phyloP scores from a whole-genome alignment of 1,139 yeast species.

The Nakaseomyces glabratus region DNA sequence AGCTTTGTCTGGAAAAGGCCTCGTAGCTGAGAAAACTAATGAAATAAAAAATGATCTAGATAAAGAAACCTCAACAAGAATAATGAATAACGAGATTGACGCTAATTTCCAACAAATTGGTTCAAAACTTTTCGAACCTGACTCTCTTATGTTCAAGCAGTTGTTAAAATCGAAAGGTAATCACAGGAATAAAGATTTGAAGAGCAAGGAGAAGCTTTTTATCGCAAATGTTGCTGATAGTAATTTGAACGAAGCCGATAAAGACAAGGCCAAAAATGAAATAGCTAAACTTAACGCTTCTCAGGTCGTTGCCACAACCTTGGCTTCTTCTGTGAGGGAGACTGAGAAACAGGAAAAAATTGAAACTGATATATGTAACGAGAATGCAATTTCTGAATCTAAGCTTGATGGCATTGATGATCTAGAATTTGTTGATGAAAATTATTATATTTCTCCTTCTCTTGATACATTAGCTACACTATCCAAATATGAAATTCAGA shows the following conservation, averaged over 20 bases:
- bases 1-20: background rate
- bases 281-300: too few species aligned
- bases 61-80: background rate
- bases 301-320: too few species aligned
- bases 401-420: too few species aligned
- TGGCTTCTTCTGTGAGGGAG: too few species aligned
- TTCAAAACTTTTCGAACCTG: slow-evolving; percentile 1
- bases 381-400: background rate
- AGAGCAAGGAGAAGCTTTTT: too few species aligned
- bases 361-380: slow-evolving; percentile 6
- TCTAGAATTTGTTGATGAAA: slow-evolving; percentile 47
- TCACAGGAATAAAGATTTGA: too few species aligned
- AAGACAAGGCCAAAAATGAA: too few species aligned
- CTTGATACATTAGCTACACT: slow-evolving; percentile 49
- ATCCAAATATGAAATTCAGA: slow-evolving; percentile 54
- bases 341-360: too few species aligned
- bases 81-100: background rate
- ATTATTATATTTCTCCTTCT: slow-evolving; percentile 84
- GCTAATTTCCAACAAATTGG: slow-evolving; percentile 5
- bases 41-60: too few species aligned
- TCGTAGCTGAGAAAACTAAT: background rate
- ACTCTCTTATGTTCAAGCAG: slow-evolving; percentile 2
- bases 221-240: too few species aligned
- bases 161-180: too few species aligned
- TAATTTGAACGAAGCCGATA: too few species aligned